Evolutionary conservation across 805 yeast species (phyloP).

Genomic region (Ogataea methanolica): DNA sequence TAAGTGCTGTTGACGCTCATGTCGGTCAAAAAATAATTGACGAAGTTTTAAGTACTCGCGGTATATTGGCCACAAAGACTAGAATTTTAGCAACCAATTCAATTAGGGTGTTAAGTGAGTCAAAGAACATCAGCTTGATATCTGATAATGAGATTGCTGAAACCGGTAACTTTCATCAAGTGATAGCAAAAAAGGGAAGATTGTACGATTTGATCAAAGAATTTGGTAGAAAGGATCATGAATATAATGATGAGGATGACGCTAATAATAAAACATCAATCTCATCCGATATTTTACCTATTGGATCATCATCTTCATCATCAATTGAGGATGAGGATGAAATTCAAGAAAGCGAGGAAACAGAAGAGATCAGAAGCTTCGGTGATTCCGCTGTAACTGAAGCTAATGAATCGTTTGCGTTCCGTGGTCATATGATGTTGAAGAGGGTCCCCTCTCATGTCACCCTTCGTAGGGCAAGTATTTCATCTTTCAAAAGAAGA

Average conservation of each 20-base stretch:
- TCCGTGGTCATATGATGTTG: conserved; percentile 5
- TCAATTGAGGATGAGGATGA: conserved; percentile 3
- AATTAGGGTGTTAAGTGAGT: conserved; percentile 48
- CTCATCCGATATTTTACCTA: neutral
- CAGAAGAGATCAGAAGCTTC: conserved; percentile 7
- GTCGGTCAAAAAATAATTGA: conserved; percentile 84
- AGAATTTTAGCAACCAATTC: conserved; percentile 57
- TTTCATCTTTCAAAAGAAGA: conserved; percentile 52
- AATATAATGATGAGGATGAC: neutral
- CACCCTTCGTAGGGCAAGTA: conserved; percentile 54
- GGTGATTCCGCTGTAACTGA: conserved; percentile 13
- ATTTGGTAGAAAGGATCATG: conserved; percentile 28
- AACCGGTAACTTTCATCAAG: conserved; percentile 43
- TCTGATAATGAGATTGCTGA: conserved; percentile 53
- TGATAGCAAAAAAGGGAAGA: conserved; percentile 21
- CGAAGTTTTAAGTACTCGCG: conserved; percentile 41
- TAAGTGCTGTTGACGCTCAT: conserved; percentile 97
- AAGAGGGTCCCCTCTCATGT: conserved; percentile 14
- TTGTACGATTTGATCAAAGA: conserved; percentile 34
- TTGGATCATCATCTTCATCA: conserved; percentile 1
- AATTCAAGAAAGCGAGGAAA: conserved; percentile 6
- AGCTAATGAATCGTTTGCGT: conserved; percentile 14
- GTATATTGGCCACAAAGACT: conserved; percentile 48
- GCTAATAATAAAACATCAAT: neutral
- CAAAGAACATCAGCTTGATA: conserved; percentile 58